Evolutionary conservation across 2,329 filamentous ascomycete genomes (phyloP), one percentile per base, ranked within the genome.

Genomic region (Gnomoniopsis smithogilvyi): DNA sequence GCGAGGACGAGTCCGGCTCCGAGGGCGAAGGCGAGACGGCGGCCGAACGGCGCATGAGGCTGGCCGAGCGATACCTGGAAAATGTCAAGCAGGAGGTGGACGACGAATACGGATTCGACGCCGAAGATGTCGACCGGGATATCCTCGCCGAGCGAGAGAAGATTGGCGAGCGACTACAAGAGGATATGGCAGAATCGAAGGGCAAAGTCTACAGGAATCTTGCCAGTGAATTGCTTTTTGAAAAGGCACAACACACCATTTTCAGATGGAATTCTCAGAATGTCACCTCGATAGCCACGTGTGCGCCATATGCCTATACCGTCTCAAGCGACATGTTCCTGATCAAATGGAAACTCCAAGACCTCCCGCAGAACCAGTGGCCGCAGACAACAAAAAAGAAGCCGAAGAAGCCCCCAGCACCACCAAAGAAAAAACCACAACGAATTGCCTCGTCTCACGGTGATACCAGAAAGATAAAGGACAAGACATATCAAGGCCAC

Each of bases 51-150:
- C 84, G 95, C 67, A 76, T 96, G 68, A 86, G 91, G 64, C 82
- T 99, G 30, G 95, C 95, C 33, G 92, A 98, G 76, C 87, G 91
- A 68, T 98, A 99, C 72, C 83, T 99, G 56, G 89, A 96, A 56
- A 96, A 96, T 70, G 87, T 97, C 63, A 86, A 89, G 68, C 84
- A 90, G 68, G 90, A 96, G 65, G 87, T 92, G 12, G 64, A 71
- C 66, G 89, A 96, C 66, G 89, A 92, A 64, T 83, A 82, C 55
- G 95, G 92, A 43, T 99, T 98, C 69, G 92, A 99, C 74, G 95
- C 95, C 8, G 92, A 89, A 66, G 91, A 98, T 55, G 90, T 99
- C 60, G 95, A 98, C 75, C 83, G 89, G 60, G 95, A 99, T 70
- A 78, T 97, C 67, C 93, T 99, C 67, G 92, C 94, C 46, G 90